Base-by-base conservation (phyloP, 352 stramenopile genomes). In the Globisporangium camurandrum region DNA sequence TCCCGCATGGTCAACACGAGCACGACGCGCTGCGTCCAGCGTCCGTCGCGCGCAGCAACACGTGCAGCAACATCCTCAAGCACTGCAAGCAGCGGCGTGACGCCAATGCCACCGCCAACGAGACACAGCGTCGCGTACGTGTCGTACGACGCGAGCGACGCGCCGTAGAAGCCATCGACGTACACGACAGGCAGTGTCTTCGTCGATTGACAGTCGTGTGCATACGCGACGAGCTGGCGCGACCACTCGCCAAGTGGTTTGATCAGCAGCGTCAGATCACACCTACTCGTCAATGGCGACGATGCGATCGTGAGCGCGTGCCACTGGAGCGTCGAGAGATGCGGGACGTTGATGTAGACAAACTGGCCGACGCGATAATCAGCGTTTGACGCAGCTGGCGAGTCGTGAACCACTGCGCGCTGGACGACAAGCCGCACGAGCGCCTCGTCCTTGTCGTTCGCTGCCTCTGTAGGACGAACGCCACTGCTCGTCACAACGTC, bases 251-350 rank as follows among this genome's bases (percentile, higher is more conserved):
- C 69, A 11, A 76, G 59, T 10, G 66, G 61, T 43, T 77, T 77
- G 48, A 72, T 22, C 28, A 71, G 27, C 17, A 79, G 44, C 4
- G 67, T 83, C 19, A 83, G 44, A 0, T 54, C 55, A 23, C 28
- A 50, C 14, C 57, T 22, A 30, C 36, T 63, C 0, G 45, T 28
- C 1, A 38, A 41, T 3, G 69, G 70, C n/a, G 70, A 74, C 11
- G 67, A 77, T 6, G 55, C 60, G 24, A 83, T 61, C 12, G 65
- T 77, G 54, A 83, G 74, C 14, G 68, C 52, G 39, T 83, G 71
- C 71, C 68, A 83, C 53, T 83, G 65, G 3, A 69, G 51, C 57
- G 70, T 76, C 19, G 69, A 77, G 41, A 82, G 59, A 10, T 59
- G 20, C 0, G 67, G 70, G 1, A 62, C 65, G 31, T 73, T 75